Evolutionary conservation across 2,329 filamentous ascomycete genomes (phyloP).

Genomic region (Ascocoryne sarcoides): DNA sequence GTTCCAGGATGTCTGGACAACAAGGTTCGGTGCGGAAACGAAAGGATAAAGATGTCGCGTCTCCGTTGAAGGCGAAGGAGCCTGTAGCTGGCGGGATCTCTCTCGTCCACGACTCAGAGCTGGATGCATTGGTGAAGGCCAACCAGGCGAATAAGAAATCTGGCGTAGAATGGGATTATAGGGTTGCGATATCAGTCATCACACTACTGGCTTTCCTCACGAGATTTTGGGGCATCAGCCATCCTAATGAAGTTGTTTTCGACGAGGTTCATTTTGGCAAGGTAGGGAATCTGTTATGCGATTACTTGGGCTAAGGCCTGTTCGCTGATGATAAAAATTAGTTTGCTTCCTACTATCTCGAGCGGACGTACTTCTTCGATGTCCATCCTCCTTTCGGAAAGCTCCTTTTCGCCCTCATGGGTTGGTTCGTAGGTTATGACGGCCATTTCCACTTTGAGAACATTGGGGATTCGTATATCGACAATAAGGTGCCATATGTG

Average conservation of each 20-base stretch:
- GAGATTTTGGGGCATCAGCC: constrained; percentile 90
- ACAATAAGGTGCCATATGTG: constrained; percentile 95
- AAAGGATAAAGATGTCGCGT: constrained; percentile 39
- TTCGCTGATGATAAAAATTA: too few species aligned
- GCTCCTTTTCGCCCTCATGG: constrained; percentile 92
- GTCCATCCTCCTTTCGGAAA: constrained; percentile 98
- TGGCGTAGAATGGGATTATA: constrained; percentile 72
- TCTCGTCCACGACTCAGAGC: constrained; percentile 33
- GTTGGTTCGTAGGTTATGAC: constrained; percentile 96
- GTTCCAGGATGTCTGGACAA: constrained; percentile 25
- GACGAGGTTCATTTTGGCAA: constrained; percentile 99
- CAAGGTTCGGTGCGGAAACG: constrained; percentile 27
- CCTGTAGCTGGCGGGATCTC: constrained; percentile 21
- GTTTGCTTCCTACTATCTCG: constrained; percentile 77
- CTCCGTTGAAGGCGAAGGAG: constrained; percentile 41
- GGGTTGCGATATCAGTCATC: constrained; percentile 66
- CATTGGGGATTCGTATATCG: constrained; percentile 96
- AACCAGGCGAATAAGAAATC: constrained; percentile 31
- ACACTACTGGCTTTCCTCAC: constrained; percentile 82
- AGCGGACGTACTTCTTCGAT: constrained; percentile 99
- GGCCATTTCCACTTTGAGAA: constrained; percentile 98
- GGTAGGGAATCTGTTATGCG: constrained; percentile 41
- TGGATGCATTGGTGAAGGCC: constrained; percentile 41
- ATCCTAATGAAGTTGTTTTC: constrained; percentile 95
- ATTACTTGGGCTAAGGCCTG: constrained; percentile 5